Evolutionary conservation across 805 yeast species (phyloP).

Genomic region (Lipomyces japonicus): DNA sequence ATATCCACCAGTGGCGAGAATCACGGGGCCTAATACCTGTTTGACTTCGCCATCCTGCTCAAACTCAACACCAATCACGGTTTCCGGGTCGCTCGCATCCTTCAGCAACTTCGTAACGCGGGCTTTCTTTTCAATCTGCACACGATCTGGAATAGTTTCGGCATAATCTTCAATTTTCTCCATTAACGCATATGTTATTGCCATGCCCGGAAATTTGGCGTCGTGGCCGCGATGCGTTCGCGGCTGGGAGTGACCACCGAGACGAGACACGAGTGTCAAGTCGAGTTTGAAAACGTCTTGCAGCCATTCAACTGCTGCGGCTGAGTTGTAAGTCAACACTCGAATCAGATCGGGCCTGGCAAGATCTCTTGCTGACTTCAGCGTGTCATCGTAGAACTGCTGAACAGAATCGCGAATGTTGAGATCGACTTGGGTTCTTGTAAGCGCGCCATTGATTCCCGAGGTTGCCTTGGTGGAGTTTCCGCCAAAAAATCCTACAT

Average conservation of each 20-base stretch:
- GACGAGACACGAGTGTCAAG: conserved; percentile 62
- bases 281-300: conserved; percentile 59
- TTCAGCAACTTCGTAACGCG: conserved; percentile 46
- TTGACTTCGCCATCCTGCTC: conserved; percentile 32
- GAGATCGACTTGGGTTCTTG: conserved; percentile 54
- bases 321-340: conserved; percentile 59
- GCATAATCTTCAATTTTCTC: conserved; percentile 49
- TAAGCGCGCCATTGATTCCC: conserved; percentile 69
- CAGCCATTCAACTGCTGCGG: conserved; percentile 69
- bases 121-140: conserved; percentile 41
- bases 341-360: conserved; percentile 58
- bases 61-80: conserved; percentile 45
- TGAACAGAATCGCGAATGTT: conserved; percentile 55
- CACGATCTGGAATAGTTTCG: conserved; percentile 45
- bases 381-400: conserved; percentile 61
- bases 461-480: conserved; percentile 66
- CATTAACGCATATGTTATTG: conserved; percentile 53
- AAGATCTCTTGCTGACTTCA: conserved; percentile 58
- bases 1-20: conserved; percentile 63
- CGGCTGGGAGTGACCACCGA: conserved; percentile 79
- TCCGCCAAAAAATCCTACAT: conserved; percentile 52
- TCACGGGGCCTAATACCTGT: conserved; percentile 51
- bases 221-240: conserved; percentile 79
- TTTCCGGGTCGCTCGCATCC: conserved; percentile 35
- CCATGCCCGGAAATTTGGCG: conserved; percentile 62